Percentiles rank a stretch among this genome's conserved stretches.
Evolutionary conservation across 106 monocot genomes (phyloP).

Genomic region (Apostasia ramifera): DNA sequence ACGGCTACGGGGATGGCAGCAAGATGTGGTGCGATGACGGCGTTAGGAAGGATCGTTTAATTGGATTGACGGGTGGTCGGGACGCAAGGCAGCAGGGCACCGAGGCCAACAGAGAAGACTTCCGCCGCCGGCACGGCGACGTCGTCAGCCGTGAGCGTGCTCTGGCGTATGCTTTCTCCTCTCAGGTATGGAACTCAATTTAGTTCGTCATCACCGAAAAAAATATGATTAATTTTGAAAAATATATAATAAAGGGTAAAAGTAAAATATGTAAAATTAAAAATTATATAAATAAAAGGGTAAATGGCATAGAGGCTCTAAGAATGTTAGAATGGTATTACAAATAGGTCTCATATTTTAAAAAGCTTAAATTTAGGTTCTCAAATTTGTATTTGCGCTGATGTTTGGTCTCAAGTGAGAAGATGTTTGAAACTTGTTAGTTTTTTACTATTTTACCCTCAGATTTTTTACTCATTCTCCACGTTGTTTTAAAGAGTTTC

Average conservation of each 20-base stretch:
- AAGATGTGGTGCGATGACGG: background rate
- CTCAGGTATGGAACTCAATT: conserved; percentile 33
- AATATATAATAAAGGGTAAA: background rate
- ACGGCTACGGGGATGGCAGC: background rate
- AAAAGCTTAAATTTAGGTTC: no score
- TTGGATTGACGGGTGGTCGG: conserved; percentile 4
- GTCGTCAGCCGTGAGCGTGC: conserved; percentile 51
- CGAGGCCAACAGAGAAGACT: conserved; percentile 7
- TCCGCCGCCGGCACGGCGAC: conserved; percentile 22
- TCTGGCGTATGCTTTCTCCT: conserved; percentile 68
- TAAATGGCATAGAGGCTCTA: no score
- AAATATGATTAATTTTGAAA: background rate
- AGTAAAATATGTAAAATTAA: no score
- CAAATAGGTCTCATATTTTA: no score
- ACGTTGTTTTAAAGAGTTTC: no score
- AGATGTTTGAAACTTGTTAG: no score
- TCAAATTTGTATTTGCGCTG: no score
- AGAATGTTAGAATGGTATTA: no score
- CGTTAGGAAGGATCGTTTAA: background rate
- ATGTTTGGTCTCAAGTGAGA: no score
- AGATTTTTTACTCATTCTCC: no score
- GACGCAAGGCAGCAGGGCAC: conserved; percentile 15
- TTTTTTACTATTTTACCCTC: no score
- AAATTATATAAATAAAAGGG: no score
- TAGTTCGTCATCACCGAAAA: background rate